Percentiles rank a stretch among this genome's conserved stretches.
phyloP scores from a whole-genome alignment of 2,329 filamentous ascomycete species.

The Aspergillus spinulosporus region DNA sequence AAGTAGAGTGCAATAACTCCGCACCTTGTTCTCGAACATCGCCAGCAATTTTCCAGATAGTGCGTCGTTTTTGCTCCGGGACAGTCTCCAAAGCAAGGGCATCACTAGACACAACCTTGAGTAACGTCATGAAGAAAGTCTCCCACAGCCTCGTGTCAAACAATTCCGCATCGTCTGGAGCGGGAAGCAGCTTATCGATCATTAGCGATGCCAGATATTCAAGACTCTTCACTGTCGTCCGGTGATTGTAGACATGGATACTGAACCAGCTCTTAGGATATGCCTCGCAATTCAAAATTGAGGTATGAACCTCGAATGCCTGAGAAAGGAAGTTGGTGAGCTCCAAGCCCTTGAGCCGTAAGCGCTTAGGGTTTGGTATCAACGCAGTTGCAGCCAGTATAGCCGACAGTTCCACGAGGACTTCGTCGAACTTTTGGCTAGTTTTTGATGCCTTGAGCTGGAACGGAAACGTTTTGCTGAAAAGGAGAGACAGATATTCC shows the following conservation, averaged over 20 bases:
- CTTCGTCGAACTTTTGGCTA: slow-evolving; percentile 73
- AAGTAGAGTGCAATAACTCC: slow-evolving; percentile 77
- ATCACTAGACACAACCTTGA: slow-evolving; percentile 86
- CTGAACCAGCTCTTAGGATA: slow-evolving; percentile 91
- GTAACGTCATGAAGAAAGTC: slow-evolving; percentile 81
- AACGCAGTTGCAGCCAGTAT: slow-evolving; percentile 80
- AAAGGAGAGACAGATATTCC: slow-evolving; percentile 75
- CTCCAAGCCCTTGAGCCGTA: slow-evolving; percentile 76
- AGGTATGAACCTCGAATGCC: slow-evolving; percentile 80
- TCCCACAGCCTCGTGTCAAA: slow-evolving; percentile 97
- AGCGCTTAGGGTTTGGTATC: slow-evolving; percentile 70
- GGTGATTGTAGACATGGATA: slow-evolving; percentile 88
- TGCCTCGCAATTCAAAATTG: slow-evolving; percentile 82
- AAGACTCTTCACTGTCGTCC: slow-evolving; percentile 80
- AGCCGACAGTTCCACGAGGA: slow-evolving; percentile 82
- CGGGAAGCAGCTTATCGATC: slow-evolving; percentile 78
- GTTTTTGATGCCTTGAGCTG: slow-evolving; percentile 66
- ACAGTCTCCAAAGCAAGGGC: slow-evolving; percentile 91
- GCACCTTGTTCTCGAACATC: slow-evolving; percentile 92
- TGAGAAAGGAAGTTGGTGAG: slow-evolving; percentile 74
- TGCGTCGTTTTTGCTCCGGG: slow-evolving; percentile 90
- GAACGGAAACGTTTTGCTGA: slow-evolving; percentile 88
- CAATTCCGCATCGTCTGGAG: slow-evolving; percentile 84
- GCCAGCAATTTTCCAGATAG: slow-evolving; percentile 98
- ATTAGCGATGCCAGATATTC: slow-evolving; percentile 79